Evolutionary conservation across 768 basidiomycete genomes (phyloP), one percentile per base, ranked within the genome.

Genomic region (Rossbeevera mucosa): DNA sequence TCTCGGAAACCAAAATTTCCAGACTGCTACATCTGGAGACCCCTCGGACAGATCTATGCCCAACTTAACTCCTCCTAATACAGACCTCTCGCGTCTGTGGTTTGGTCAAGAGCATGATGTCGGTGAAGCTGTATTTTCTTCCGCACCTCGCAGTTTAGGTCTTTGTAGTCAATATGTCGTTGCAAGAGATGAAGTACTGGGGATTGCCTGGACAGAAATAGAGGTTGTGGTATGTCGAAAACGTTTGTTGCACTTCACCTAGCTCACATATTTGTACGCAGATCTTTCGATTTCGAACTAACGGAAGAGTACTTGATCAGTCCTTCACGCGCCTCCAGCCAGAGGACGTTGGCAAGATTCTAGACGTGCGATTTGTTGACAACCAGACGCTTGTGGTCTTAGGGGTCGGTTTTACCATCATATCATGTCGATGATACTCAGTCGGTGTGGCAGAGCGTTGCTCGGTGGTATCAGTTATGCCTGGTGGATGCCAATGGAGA

Each of bases 1-100:
- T 1, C 72, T 80, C 13, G 73, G 74, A 50, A 70, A 70, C 24
- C 73, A 64, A n/a, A 79, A 80, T n/a, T 59, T 73, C 0, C 85
- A 86, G 26, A 71, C 74, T 48, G 47, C 79, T 4, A 36, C 55
- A 41, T 58, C 50, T 16, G 56, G 16, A 33, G 63, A 52, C 28
- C 59, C 68, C 28, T 59, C 68, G 54, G 56, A 60, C 42, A 55
- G 54, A 51, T 29, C 49, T 12, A n/a, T 45, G 36, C 4, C 67
- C 63, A 44, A 70, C 70, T 28, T 55, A 56, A 26, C 57, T 74
- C 7, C 54, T 75, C 49, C 57, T 5, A 52, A 57, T 26, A 50
- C 58, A 2, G 46, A 59, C 7, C 47, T 30, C 13, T 60, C 59
- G 11, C 68, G 68, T 28, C 52, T 68, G 24, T 52, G 56, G 43